Evolutionary conservation across 139 green algal genomes (phyloP), one percentile per base, ranked within the genome.

Genomic region (Mychonastes homosphaera): DNA sequence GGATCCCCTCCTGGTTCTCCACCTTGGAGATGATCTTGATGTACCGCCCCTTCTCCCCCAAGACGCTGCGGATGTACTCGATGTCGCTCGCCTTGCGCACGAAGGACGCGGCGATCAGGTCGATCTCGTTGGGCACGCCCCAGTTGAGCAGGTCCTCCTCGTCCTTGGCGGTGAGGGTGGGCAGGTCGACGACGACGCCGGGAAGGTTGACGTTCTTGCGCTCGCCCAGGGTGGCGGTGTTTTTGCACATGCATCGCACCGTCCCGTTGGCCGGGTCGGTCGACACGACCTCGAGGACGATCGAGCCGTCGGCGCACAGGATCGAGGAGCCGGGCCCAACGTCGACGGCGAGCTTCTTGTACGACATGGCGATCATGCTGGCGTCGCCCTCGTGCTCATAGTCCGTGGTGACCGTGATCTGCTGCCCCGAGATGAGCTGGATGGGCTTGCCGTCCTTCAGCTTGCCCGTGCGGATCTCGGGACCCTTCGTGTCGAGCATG

Each of bases 401-500:
- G 67, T 98, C 89, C 12, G 91, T 96, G 30, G 89, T 96, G 61
- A 97, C 79, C 32, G 81, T 95, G 24, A 97, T 68, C 51, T 94
- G 82, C 58, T 88, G 63, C 23, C 86, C 86, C 30, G 71, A 54
- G 2, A 70, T 67, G 32, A 94, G 78, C 62, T 84, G 74, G 34
- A 97, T 69, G 0, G 85, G 84, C 72, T 91, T 77, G 69, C 84
- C 87, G 46, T 91, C 75, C 63, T 91, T 80, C n/a, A 98, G 69
- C 53, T 90, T 87, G 4, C 91, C 91, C 19, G 91, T 98, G 35
- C 91, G 77, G 64, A 98, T 97, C 73, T 98, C 92, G 30, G 92
- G 92, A 18, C 92, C 87, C 84, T 98, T 98, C 34, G 92, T 98
- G 66, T 98, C 92, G 18, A 98, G 86, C 87, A 98, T 92, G 7